A percentile compares a stretch with the other conserved stretches of the same genome.
These are phyloP conservation scores for Penicillium chermesinum DNA, from an alignment of 495 filamentous ascomycete genomes.

Conservation along the genomic window DNA sequence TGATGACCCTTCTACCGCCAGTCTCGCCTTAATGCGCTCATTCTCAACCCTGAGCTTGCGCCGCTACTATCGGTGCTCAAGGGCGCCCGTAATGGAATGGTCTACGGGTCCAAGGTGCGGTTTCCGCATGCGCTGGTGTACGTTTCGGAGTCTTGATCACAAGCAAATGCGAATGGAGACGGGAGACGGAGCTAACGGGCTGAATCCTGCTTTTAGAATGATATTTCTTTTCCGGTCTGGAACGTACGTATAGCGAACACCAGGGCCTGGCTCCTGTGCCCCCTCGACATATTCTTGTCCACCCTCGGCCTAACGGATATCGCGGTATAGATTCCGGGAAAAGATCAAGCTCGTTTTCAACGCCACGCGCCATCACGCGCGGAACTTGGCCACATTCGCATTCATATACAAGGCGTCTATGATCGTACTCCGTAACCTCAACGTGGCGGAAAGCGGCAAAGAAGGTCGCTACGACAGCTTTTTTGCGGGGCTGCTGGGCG, in stretches of 20 bases:
- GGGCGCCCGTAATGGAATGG: slow-evolving; percentile 88
- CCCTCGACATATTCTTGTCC: no score
- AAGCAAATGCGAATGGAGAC: not conserved
- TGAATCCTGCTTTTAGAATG: slow-evolving; percentile 53
- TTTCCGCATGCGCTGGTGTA: slow-evolving; percentile 97
- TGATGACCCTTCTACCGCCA: slow-evolving; percentile 8
- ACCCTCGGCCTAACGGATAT: slow-evolving; percentile 1
- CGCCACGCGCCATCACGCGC: slow-evolving; percentile 85
- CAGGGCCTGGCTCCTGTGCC: no score
- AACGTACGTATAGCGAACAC: slow-evolving; percentile 68
- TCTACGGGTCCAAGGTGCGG: slow-evolving; percentile 96
- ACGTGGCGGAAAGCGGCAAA: slow-evolving; percentile 54
- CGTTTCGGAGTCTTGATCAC: slow-evolving; percentile 11
- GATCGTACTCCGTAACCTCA: slow-evolving; percentile 61
- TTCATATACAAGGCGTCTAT: slow-evolving; percentile 80
- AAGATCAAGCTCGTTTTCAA: slow-evolving; percentile 73
- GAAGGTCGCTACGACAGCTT: slow-evolving; percentile 75
- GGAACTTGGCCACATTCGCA: slow-evolving; percentile 86
- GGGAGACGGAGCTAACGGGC: not conserved
- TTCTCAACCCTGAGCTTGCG: slow-evolving; percentile 78
- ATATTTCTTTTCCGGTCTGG: slow-evolving; percentile 90
- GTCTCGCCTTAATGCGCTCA: slow-evolving; percentile 55
- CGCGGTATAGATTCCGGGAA: slow-evolving; percentile 58
- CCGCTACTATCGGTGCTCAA: slow-evolving; percentile 80
- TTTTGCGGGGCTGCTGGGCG: slow-evolving; percentile 83